Conservation (phyloP, 805 yeast species). For the Hanseniaspora vineae region DNA sequence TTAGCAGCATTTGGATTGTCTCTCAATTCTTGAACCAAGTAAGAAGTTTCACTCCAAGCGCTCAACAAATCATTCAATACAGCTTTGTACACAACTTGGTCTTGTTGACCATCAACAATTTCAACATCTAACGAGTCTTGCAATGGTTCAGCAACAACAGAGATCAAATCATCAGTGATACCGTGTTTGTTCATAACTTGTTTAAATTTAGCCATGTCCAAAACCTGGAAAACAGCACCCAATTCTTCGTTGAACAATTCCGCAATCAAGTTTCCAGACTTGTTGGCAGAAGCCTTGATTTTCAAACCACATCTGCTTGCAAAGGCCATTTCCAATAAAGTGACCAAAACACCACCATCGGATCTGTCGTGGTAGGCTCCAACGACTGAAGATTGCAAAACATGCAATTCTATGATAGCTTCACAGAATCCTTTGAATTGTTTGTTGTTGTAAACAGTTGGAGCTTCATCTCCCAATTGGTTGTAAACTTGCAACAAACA, state of each 20-base stretch:
- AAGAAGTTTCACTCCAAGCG: constrained; percentile 79
- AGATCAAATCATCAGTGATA: constrained; percentile 39
- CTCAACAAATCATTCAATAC: constrained; percentile 66
- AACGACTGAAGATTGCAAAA: constrained; percentile 37
- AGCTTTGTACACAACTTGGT: constrained; percentile 25
- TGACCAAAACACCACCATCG: constrained; percentile 87
- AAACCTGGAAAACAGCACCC: constrained; percentile 90
- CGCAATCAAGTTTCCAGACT: constrained; percentile 33
- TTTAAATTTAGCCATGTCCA: constrained; percentile 42
- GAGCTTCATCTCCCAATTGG: constrained; percentile 72
- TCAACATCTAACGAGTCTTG: constrained; percentile 20
- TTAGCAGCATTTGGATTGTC: constrained; percentile 88
- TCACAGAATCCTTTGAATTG: constrained; percentile 58
- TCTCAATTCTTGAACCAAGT: constrained; percentile 78
- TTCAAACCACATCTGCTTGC: constrained; percentile 83
- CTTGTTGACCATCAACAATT: constrained; percentile 22
- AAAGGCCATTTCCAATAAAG: constrained; percentile 91
- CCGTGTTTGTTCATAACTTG: constrained; percentile 45
- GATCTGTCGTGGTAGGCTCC: constrained; percentile 90
- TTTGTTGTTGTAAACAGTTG: constrained; percentile 62
- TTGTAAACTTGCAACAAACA: constrained; percentile 89
- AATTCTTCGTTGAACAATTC: constrained; percentile 82
- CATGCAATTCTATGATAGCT: constrained; percentile 62
- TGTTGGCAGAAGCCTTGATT: constrained; percentile 30
- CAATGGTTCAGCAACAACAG: constrained; percentile 59